Conservation (phyloP, 163 green algal species). For the Chloromonas sp. region DNA sequence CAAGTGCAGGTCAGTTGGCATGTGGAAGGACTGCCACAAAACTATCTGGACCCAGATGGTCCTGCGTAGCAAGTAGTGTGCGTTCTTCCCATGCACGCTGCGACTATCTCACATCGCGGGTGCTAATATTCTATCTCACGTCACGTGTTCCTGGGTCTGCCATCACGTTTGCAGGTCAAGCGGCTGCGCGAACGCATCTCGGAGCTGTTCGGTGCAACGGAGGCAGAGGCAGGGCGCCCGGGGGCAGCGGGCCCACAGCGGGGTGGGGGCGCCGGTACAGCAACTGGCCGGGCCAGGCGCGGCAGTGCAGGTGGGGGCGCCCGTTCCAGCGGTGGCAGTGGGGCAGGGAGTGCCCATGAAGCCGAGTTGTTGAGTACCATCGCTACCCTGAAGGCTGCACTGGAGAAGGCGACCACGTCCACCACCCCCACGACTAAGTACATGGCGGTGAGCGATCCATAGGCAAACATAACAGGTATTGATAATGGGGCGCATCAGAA, state of each 20-base stretch:
- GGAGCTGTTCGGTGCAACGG: conserved; percentile 32
- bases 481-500: no score
- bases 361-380: conserved; percentile 56
- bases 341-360: conserved; percentile 31
- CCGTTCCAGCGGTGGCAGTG: not conserved
- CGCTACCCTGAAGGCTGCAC: conserved; percentile 48
- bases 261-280: not conserved
- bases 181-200: conserved; percentile 45
- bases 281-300: not conserved
- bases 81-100: no score
- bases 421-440: conserved; percentile 51
- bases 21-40: no score
- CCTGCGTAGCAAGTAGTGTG: no score
- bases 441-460: conserved; percentile 40
- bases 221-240: not conserved
- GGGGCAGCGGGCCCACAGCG: not conserved
- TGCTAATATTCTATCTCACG: no score
- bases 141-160: no score
- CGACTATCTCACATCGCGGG: no score
- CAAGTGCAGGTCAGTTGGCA: conserved; percentile 6
- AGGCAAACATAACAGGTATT: no score
- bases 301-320: not conserved
- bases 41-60: no score
- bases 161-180: conserved; percentile 10
- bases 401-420: conserved; percentile 48